Conservation (phyloP, 257 asterid genomes). For the Fraxinus anomala region DNA sequence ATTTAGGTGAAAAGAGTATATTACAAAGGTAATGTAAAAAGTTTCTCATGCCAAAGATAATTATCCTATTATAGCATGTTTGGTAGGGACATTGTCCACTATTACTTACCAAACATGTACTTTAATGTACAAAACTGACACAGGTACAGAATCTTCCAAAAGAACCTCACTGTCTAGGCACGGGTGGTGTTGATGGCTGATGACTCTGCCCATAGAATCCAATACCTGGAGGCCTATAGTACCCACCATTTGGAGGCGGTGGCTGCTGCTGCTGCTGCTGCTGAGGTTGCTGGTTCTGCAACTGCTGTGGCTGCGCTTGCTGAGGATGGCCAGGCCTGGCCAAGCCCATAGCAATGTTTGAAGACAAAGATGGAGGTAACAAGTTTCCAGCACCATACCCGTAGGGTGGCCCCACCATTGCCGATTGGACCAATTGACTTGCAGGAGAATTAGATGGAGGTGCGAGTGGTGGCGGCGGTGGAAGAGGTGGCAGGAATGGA, state of each 20-base stretch:
- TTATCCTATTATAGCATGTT: background rate
- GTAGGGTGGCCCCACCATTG: slow-evolving; percentile 50
- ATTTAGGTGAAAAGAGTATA: background rate
- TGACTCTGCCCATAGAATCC: slow-evolving; percentile 88
- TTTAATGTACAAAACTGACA: slow-evolving; percentile 49
- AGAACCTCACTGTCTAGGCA: slow-evolving; percentile 67
- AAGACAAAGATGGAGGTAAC: slow-evolving; percentile 43
- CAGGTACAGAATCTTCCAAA: slow-evolving; percentile 25
- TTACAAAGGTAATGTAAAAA: background rate
- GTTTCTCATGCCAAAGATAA: background rate
- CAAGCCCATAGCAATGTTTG: slow-evolving; percentile 46
- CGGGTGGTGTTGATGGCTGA: slow-evolving; percentile 80
- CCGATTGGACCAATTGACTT: slow-evolving; percentile 55
- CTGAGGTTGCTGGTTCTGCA: slow-evolving; percentile 37
- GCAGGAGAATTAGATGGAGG: slow-evolving; percentile 42
- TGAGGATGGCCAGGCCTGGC: slow-evolving; percentile 53
- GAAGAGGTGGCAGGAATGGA: slow-evolving; percentile 38
- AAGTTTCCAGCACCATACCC: slow-evolving; percentile 54
- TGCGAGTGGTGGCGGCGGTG: slow-evolving; percentile 43
- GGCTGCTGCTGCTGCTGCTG: slow-evolving; percentile 39
- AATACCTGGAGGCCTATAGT: slow-evolving; percentile 69
- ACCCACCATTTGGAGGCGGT: slow-evolving; percentile 55
- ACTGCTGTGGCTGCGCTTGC: slow-evolving; percentile 30
- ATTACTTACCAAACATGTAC: slow-evolving; percentile 5
- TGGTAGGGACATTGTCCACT: background rate